phyloP scores from a whole-genome alignment of 192 early-diverging fungal species.

The Radiomyces spectabilis region DNA sequence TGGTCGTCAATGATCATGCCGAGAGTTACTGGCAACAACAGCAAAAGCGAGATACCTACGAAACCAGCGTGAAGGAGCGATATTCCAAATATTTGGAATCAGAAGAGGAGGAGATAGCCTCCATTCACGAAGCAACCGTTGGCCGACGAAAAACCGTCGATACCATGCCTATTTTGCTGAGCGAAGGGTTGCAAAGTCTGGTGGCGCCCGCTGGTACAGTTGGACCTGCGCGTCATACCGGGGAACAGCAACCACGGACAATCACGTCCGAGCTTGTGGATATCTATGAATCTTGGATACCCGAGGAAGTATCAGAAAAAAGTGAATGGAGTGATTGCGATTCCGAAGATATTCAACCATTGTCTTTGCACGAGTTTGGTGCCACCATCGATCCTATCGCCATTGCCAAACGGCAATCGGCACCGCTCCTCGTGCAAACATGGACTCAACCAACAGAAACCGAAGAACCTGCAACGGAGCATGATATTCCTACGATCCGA shows the following conservation, averaged over 20 bases:
- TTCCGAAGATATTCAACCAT: neutral
- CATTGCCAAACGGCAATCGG: neutral
- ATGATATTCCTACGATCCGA: neutral
- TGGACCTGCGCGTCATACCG: neutral
- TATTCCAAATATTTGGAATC: no score
- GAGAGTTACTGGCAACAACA: neutral
- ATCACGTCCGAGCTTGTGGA: neutral
- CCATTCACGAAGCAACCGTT: neutral
- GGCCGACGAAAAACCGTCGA: neutral
- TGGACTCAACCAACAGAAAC: no score
- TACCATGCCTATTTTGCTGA: neutral
- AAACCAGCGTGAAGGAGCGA: no score
- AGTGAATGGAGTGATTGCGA: neutral
- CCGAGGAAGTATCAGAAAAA: neutral
- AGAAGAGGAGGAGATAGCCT: no score
- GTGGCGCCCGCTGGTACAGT: neutral
- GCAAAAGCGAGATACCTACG: no score
- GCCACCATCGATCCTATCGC: neutral
- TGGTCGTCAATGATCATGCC: neutral
- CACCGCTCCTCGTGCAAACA: neutral
- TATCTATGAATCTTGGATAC: neutral
- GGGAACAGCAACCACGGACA: neutral
- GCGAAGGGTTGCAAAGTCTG: neutral
- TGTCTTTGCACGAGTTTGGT: conserved; percentile 5
- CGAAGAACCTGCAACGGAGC: no score